A percentile compares a stretch with the other conserved stretches of the same genome.
Conservation (phyloP, 768 basidiomycete species). For the Calocera cornea region DNA sequence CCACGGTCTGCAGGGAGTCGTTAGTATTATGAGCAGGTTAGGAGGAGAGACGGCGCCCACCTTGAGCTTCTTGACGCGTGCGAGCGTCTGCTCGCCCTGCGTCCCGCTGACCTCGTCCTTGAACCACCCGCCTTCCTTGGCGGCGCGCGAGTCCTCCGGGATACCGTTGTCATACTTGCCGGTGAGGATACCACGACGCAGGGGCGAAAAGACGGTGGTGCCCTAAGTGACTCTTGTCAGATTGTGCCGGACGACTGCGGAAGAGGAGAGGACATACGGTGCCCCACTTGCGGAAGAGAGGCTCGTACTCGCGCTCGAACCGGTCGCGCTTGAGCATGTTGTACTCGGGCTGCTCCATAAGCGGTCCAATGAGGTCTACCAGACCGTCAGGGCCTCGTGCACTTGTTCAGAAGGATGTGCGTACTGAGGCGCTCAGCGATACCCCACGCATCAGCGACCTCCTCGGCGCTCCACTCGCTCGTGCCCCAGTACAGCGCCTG, state of each 20-base stretch:
- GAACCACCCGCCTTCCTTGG: conserved; percentile 12
- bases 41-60: not conserved
- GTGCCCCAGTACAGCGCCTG: conserved; percentile 33
- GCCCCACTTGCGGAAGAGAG: conserved; percentile 6
- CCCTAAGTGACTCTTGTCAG: too few species aligned
- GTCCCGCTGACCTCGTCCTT: conserved; percentile 6
- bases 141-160: conserved; percentile 12
- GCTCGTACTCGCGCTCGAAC: conserved; percentile 70
- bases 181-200: conserved; percentile 61
- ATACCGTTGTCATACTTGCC: conserved; percentile 31
- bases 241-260: too few species aligned
- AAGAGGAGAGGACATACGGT: not conserved
- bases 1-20: conserved; percentile 4
- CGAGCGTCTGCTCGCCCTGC: conserved; percentile 9
- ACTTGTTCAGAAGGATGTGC: not conserved
- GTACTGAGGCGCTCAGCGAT: not conserved
- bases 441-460: conserved; percentile 45
- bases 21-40: not conserved
- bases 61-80: conserved; percentile 9
- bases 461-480: conserved; percentile 60
- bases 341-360: conserved; percentile 14
- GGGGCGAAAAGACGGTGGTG: conserved; percentile 60
- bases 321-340: conserved; percentile 68
- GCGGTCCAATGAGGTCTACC: not conserved
- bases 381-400: not conserved